Percentiles rank a stretch among this genome's conserved stretches.
Evolutionary conservation across 2,329 filamentous ascomycete species (phyloP).

Genomic region (Aureobasidium sp.): DNA sequence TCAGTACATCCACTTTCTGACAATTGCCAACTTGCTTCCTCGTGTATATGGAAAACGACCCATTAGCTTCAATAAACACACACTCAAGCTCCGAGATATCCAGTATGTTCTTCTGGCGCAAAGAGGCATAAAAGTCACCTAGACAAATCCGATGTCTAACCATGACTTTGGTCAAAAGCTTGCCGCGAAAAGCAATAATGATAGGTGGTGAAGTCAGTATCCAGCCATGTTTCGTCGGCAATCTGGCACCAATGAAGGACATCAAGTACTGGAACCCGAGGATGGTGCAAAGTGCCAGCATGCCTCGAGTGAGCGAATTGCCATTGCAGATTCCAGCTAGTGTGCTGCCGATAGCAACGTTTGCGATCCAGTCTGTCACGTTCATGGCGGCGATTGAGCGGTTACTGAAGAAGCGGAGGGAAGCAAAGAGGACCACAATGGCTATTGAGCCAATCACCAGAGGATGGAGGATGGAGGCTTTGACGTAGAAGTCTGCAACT

Average conservation of each 20-base stretch:
- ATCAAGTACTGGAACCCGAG: not conserved
- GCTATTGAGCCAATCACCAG: not conserved
- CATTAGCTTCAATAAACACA: not conserved
- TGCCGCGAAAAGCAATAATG: not conserved
- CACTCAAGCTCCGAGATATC: not conserved
- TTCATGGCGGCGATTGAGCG: conserved; percentile 1
- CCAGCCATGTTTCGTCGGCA: not conserved
- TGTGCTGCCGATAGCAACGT: not conserved
- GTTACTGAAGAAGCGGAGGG: conserved; percentile 1
- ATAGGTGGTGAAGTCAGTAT: not conserved
- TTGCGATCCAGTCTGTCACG: conserved; percentile 1
- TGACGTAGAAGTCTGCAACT: not conserved
- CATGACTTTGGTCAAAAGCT: not conserved
- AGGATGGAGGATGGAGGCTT: not conserved
- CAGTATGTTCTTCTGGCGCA: not conserved
- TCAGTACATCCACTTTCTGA: not conserved
- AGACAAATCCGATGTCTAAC: not conserved
- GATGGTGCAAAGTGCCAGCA: not conserved
- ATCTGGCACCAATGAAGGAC: not conserved
- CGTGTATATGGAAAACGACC: not conserved
- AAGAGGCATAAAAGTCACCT: not conserved
- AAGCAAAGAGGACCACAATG: not conserved
- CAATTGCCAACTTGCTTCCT: not conserved
- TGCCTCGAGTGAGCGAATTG: not conserved
- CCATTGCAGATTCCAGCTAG: not conserved